These are phyloP conservation scores for Puccinia horiana DNA, from an alignment of 1,284 basidiomycete genomes.

Conservation along the genomic window DNA sequence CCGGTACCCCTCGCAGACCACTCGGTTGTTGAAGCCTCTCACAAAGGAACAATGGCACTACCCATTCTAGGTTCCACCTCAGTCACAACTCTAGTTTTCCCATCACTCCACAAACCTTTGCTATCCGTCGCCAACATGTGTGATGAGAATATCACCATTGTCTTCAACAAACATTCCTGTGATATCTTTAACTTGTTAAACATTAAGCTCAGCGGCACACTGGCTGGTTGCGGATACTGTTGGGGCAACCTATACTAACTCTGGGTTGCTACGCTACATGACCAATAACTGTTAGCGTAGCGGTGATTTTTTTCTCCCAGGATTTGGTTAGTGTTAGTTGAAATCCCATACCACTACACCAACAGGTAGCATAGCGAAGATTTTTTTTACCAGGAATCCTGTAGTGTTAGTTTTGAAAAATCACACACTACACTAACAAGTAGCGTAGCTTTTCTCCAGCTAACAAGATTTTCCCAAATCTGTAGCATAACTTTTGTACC, in stretches of 20 bases:
- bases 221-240: not conserved
- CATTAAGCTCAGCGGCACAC: not conserved
- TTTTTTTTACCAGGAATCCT: too few relatives aligned
- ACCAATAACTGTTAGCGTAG: too few relatives aligned
- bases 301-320: too few relatives aligned
- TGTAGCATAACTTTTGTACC: too few relatives aligned
- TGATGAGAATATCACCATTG: not conserved
- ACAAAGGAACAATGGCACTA: not conserved
- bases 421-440: too few relatives aligned
- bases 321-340: too few relatives aligned
- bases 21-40: constrained; percentile 6
- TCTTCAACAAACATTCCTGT: not conserved
- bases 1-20: not conserved
- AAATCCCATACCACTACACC: too few relatives aligned
- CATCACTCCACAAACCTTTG: constrained; percentile 1
- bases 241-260: constrained; percentile 18
- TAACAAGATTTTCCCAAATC: too few relatives aligned
- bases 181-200: not conserved
- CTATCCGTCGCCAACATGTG: constrained; percentile 2
- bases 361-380: too few relatives aligned
- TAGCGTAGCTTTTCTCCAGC: too few relatives aligned
- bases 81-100: not conserved
- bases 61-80: not conserved
- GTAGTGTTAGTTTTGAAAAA: too few relatives aligned
- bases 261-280: too few relatives aligned